These are phyloP conservation scores for Hippophae rhamnoides DNA, from an alignment of 306 rosid genomes.

Conservation along the genomic window DNA sequence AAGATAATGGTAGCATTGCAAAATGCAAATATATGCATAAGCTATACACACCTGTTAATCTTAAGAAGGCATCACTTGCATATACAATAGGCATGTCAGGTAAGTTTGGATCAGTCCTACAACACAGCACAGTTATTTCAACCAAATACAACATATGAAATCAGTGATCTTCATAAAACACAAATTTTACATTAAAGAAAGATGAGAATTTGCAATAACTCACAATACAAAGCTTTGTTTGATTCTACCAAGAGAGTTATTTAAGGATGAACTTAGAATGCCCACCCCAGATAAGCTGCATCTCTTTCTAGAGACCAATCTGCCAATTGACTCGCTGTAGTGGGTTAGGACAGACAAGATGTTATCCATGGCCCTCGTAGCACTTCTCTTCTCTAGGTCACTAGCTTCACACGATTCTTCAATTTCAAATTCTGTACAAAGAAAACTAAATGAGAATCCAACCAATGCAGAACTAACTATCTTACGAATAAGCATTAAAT, in stretches of 20 bases:
- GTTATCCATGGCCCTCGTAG: conserved; percentile 43
- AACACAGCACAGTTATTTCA: conserved; percentile 27
- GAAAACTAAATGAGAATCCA: conserved; percentile 21
- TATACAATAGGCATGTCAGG: conserved; percentile 87
- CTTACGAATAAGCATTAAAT: too few relatives aligned
- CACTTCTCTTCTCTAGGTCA: conserved; percentile 59
- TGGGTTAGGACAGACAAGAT: conserved; percentile 71
- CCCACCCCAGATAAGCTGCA: conserved; percentile 52
- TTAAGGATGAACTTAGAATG: conserved; percentile 72
- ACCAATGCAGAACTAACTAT: not conserved
- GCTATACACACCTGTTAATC: conserved; percentile 59
- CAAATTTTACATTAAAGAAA: conserved; percentile 21
- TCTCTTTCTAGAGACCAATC: conserved; percentile 70
- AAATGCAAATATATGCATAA: not conserved
- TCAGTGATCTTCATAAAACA: conserved; percentile 23
- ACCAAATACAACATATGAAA: conserved; percentile 22
- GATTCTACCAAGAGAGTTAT: conserved; percentile 97
- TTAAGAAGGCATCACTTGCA: conserved; percentile 82
- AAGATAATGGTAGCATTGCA: not conserved
- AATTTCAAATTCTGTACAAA: conserved; percentile 38
- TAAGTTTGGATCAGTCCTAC: conserved; percentile 76
- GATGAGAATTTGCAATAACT: conserved; percentile 63
- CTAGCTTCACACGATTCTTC: conserved; percentile 75
- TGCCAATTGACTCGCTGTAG: conserved; percentile 61
- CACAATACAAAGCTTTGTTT: conserved; percentile 99